Base-by-base conservation (phyloP, 2,329 filamentous ascomycete species). In the Aureobasidium sp. region DNA sequence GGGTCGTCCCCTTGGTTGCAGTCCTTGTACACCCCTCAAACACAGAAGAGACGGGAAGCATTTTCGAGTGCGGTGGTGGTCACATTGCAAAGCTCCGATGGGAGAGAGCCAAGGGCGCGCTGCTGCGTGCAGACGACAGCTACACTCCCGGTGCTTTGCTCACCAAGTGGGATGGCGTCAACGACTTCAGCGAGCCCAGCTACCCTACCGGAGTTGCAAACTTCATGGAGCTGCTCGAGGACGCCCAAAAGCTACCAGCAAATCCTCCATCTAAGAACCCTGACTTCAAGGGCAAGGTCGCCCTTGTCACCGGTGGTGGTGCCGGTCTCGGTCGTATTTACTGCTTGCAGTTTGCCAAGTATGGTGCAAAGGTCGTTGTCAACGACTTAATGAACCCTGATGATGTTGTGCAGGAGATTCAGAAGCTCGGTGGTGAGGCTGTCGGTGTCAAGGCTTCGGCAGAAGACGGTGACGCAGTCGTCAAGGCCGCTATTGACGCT, bases 321-420 rank as follows among this genome's bases (percentile, higher is more conserved):
- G 89, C 87, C 70, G 92, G 87, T 75, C 92, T 99, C 65, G 94
- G 94, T 65, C 91, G 94, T 61, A 87, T 89, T 59, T 99, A 99
- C 78, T 87, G 86, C 70, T 81, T 97, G 70, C 88, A 91, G 48
- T 95, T 96, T 71, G 89, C 89, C 68, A 92, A 91, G 77, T 82
- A 87, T 64, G 91, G 91, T 64, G 90, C 90, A 41, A 86, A 88
- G 58, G 81, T 99, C 29, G 93, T 97, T 37, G 91, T 99, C 69
- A 99, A 99, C 77, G 94, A 99, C 73, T 82, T 99, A n/a, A 84
- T 87, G 55, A 88, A 97, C 80, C 94, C 94, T 6, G 92, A 97
- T 71, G 84, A 84, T 55, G 91, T 95, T 41, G 94, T 97, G 42
- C 84, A 88, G 69, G 94, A 99, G 80, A 97, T 99, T 73, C 88